phyloP scores from a whole-genome alignment of 2,329 filamentous ascomycete genomes.

The Thielaviopsis punctulata region DNA sequence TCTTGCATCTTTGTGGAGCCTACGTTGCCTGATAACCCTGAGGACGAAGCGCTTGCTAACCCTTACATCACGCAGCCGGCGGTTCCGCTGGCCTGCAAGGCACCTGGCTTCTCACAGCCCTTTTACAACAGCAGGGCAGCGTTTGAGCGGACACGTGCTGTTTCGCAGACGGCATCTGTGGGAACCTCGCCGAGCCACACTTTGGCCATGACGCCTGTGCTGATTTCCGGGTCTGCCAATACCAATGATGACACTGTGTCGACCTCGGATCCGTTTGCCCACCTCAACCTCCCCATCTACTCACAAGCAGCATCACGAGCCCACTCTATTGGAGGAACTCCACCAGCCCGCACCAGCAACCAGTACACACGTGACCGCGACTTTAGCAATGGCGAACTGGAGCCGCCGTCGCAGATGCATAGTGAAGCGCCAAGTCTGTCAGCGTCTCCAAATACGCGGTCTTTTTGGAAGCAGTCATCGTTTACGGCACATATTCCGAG shows the following conservation, averaged over 20 bases:
- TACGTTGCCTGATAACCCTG: constrained; percentile 1
- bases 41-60: constrained; percentile 39
- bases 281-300: constrained; percentile 18
- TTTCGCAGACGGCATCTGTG: constrained; percentile 35
- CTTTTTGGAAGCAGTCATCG: constrained; percentile 31
- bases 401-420: constrained; percentile 18
- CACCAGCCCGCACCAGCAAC: constrained; percentile 31
- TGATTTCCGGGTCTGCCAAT: constrained; percentile 35
- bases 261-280: constrained; percentile 33
- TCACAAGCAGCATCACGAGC: constrained; percentile 6
- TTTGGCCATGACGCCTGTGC: constrained; percentile 36
- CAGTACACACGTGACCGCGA: constrained; percentile 19
- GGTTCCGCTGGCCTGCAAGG: constrained; percentile 47
- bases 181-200: constrained; percentile 32
- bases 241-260: constrained; percentile 38
- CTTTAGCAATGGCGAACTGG: constrained; percentile 25
- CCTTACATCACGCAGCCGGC: constrained; percentile 39
- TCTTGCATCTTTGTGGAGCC: constrained; percentile 42
- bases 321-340: constrained; percentile 33
- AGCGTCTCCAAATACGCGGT: constrained; percentile 39
- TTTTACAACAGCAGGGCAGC: constrained; percentile 45
- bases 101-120: constrained; percentile 47
- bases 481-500: constrained; percentile 30
- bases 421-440: constrained; percentile 27
- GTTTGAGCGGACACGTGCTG: constrained; percentile 33